Percentiles rank a stretch among this genome's conserved stretches.
phyloP scores from a whole-genome alignment of 2,329 filamentous ascomycete species.

The Exophiala alcalophila region DNA sequence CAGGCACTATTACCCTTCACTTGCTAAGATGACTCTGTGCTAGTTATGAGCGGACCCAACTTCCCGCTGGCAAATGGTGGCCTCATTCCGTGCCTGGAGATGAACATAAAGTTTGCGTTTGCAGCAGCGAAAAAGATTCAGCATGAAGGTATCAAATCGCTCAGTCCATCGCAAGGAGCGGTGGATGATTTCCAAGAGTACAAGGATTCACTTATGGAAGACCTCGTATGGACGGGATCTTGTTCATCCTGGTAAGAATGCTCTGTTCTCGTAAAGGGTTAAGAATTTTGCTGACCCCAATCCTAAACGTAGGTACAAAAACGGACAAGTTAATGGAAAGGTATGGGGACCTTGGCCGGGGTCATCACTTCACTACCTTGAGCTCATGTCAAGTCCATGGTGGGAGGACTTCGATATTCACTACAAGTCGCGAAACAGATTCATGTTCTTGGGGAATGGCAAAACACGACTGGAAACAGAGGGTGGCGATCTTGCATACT shows the following conservation, averaged over 20 bases:
- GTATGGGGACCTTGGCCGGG: slow-evolving; percentile 9
- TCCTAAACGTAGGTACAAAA: slow-evolving; percentile 5
- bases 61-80: slow-evolving; percentile 32
- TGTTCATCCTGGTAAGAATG: slow-evolving; percentile 9
- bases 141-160: slow-evolving; percentile 36
- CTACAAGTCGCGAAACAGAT: slow-evolving; percentile 46
- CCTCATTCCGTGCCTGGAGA: slow-evolving; percentile 35
- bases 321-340: slow-evolving; percentile 3
- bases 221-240: slow-evolving; percentile 9
- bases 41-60: slow-evolving; percentile 34
- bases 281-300: too few species aligned
- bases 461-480: slow-evolving; percentile 38
- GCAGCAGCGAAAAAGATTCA: slow-evolving; percentile 38
- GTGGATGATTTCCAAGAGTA: slow-evolving; percentile 22
- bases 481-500: slow-evolving; percentile 33
- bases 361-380: background rate
- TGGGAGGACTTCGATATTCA: slow-evolving; percentile 34
- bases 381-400: background rate
- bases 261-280: too few species aligned
- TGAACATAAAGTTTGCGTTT: slow-evolving; percentile 37
- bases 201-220: slow-evolving; percentile 13
- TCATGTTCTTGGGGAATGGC: slow-evolving; percentile 52
- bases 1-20: background rate
- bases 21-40: background rate
- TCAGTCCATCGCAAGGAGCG: slow-evolving; percentile 28